Conservation (phyloP, 1,139 yeast genomes). For the Trichomonascaceae sp. region DNA sequence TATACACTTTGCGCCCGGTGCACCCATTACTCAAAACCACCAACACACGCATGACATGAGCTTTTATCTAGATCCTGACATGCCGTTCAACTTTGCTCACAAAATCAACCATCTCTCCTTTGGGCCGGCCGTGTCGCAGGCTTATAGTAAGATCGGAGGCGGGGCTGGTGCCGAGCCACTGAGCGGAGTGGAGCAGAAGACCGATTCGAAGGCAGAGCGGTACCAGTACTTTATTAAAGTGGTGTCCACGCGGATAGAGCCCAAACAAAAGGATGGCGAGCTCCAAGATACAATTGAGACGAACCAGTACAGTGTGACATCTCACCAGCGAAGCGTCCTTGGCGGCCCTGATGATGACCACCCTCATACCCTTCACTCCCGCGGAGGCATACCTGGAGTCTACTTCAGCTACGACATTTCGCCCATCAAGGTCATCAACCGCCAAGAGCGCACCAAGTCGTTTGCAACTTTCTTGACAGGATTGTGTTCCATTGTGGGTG, state of each 20-base stretch:
- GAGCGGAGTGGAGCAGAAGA: slow-evolving; percentile 21
- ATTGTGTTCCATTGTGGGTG: slow-evolving; percentile 81
- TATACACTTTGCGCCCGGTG: slow-evolving; percentile 93
- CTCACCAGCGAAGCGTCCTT: slow-evolving; percentile 67
- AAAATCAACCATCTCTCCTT: slow-evolving; percentile 68
- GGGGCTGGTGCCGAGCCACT: too few relatives aligned
- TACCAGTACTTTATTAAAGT: slow-evolving; percentile 76
- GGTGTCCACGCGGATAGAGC: slow-evolving; percentile 79
- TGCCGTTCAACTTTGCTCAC: slow-evolving; percentile 54
- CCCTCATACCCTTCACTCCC: slow-evolving; percentile 69
- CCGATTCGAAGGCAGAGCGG: slow-evolving; percentile 39
- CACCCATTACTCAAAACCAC: slow-evolving; percentile 39
- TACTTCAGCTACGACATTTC: slow-evolving; percentile 83
- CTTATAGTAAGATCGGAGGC: background rate
- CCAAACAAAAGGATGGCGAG: slow-evolving; percentile 36
- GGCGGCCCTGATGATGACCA: slow-evolving; percentile 92
- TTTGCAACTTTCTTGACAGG: slow-evolving; percentile 82
- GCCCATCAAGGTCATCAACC: slow-evolving; percentile 81
- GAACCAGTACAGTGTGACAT: slow-evolving; percentile 83
- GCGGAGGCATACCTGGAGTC: slow-evolving; percentile 87
- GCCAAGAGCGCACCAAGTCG: slow-evolving; percentile 62
- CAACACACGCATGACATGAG: slow-evolving; percentile 77
- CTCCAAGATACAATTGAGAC: slow-evolving; percentile 41
- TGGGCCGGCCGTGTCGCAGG: slow-evolving; percentile 43
- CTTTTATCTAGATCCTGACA: slow-evolving; percentile 41